A percentile compares a stretch with the other conserved stretches of the same genome.
These are phyloP conservation scores for Fusarium chaquense DNA, from an alignment of 2,329 filamentous ascomycete species.

Conservation along the genomic window DNA sequence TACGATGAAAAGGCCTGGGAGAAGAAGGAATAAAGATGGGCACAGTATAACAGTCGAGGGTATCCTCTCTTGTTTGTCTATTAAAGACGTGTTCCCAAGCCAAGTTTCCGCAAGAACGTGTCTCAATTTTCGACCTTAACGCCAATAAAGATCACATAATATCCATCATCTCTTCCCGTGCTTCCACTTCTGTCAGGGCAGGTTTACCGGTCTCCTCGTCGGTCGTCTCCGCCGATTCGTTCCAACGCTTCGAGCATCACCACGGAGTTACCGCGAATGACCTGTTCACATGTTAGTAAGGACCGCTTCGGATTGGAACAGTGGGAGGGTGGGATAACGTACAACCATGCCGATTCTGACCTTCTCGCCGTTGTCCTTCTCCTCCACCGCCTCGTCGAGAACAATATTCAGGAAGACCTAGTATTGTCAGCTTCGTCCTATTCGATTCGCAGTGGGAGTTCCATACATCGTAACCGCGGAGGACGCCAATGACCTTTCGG, in stretches of 20 bases:
- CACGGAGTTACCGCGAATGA: conserved; percentile 97
- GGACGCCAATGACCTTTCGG: conserved; percentile 93
- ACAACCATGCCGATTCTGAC: conserved; percentile 92
- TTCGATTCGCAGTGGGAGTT: neutral
- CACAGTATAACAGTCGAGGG: conserved; percentile 33
- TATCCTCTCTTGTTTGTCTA: conserved; percentile 50
- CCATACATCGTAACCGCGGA: conserved; percentile 93
- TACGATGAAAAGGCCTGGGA: conserved; percentile 61
- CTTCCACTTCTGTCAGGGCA: conserved; percentile 10
- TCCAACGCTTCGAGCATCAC: conserved; percentile 93
- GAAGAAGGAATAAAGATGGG: conserved; percentile 40
- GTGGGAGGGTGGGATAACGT: conserved; percentile 54
- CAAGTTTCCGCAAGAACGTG: conserved; percentile 39
- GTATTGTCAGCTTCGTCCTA: conserved; percentile 21
- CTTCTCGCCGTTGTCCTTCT: conserved; percentile 93
- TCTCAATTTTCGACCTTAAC: conserved; percentile 52
- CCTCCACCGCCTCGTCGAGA: conserved; percentile 94
- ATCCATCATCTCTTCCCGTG: conserved; percentile 27
- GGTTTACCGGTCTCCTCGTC: conserved; percentile 52
- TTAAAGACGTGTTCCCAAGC: conserved; percentile 44
- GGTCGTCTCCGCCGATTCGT: conserved; percentile 73
- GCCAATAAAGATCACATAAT: conserved; percentile 49
- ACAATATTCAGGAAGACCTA: conserved; percentile 99
- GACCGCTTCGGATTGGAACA: neutral
- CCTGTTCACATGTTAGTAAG: conserved; percentile 62